Base-by-base conservation (phyloP, 176 grass and related monocot species). In the Elaeis guineensis region DNA sequence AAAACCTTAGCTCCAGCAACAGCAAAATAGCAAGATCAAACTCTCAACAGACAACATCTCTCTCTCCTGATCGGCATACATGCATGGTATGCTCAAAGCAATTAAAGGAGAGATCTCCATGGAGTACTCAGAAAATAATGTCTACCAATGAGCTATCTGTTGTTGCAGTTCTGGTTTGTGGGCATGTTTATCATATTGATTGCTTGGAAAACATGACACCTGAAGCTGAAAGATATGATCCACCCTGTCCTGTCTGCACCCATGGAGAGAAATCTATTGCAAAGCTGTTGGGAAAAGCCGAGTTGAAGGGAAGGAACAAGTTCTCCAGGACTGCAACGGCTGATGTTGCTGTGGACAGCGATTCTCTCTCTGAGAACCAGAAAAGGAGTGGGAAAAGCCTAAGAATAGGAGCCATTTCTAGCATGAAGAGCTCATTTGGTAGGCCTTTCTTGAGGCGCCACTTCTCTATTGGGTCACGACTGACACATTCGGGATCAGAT, bases 41-140 rank as follows among this genome's bases (percentile, higher is more conserved):
- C 73, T 20, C 53, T 82, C 54, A 76, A 3, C 65, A 44, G 3
- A 21, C 58, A 9, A 30, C 25, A 17, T 59, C 50, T 15, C 25
- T 62, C 14, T 71, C 75, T 14, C 81, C 80, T 69, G 83, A 85
- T 69, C 78, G 69, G 69, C 77, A 87, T 70, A 70, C 74, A 49
- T 96, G 92, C 75, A 87, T 66, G 63, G 65, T 88, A 28, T 96
- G 92, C 70, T 88, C 78, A 19, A 85, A 81, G 65, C 18, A 75
- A 44, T 69, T 90, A 29, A 87, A 75, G 53, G 86, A 85, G 22
- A 79, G 66, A 21, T 89, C 81, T 39, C 64, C 65, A 70, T 89
- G 81, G 71, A 85, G 75, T 32, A 51, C 61, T 52, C 70, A 85
- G 61, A 83, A 89, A 11, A 69, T 85, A 16, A 50, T 59, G 58